Percentiles rank a stretch among this genome's conserved stretches.
Evolutionary conservation across 2,329 filamentous ascomycete genomes (phyloP).

Genomic region (Monosporascus sp.): DNA sequence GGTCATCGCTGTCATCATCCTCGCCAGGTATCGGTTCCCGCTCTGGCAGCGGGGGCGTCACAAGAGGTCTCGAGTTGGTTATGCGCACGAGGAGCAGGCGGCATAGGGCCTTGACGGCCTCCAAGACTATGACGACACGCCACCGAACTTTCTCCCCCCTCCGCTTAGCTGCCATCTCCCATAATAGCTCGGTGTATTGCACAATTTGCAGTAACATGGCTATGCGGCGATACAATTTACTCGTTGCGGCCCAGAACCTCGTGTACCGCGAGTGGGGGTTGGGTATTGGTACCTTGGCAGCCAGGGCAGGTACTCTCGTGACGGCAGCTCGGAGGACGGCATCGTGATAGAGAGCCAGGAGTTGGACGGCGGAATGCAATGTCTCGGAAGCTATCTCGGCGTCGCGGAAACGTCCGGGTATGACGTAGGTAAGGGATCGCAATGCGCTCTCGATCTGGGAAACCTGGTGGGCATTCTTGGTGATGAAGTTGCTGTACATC

Average conservation of each 20-base stretch:
- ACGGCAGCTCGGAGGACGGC: constrained; percentile 66
- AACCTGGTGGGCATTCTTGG: constrained; percentile 88
- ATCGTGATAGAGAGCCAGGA: constrained; percentile 91
- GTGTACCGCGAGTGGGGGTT: constrained; percentile 62
- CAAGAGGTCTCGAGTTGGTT: constrained; percentile 75
- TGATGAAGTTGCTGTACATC: constrained; percentile 85
- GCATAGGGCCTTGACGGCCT: constrained; percentile 82
- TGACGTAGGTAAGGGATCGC: constrained; percentile 90
- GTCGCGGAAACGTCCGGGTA: constrained; percentile 85
- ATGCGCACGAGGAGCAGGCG: constrained; percentile 73
- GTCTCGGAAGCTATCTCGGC: constrained; percentile 94
- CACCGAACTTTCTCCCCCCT: constrained; percentile 77
- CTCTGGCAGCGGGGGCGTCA: constrained; percentile 81
- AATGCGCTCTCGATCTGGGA: constrained; percentile 92
- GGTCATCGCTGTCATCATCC: constrained; percentile 42
- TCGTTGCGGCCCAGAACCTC: constrained; percentile 58
- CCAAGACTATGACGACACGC: constrained; percentile 80
- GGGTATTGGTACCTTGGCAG: constrained; percentile 47
- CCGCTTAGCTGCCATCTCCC: constrained; percentile 93
- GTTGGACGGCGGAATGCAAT: constrained; percentile 79
- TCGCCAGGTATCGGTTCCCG: constrained; percentile 67
- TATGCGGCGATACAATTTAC: constrained; percentile 70
- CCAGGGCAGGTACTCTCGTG: constrained; percentile 53
- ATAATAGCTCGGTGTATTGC: constrained; percentile 91
- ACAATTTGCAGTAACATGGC: constrained; percentile 83